Conservation (phyloP, 306 rosid species). For the Elaeagnus macrophylla region DNA sequence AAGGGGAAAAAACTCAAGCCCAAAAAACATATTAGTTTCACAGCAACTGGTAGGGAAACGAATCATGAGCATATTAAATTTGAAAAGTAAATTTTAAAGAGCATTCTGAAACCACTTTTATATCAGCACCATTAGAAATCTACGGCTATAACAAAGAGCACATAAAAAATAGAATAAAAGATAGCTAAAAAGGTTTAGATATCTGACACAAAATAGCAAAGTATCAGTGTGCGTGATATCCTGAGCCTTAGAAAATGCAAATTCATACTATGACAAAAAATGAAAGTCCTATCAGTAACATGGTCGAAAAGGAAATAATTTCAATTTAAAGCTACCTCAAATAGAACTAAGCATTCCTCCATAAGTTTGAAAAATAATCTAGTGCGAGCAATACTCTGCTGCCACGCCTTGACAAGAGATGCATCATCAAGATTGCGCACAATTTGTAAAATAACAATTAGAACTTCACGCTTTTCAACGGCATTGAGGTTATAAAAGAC, state of each 20-base stretch:
- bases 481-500: constrained; percentile 88
- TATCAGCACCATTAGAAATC: too few relatives aligned
- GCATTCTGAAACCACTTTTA: too few relatives aligned
- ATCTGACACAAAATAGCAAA: too few relatives aligned
- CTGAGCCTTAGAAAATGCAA: too few relatives aligned
- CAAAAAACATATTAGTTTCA: too few relatives aligned
- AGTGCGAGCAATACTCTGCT: constrained; percentile 89
- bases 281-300: background rate
- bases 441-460: constrained; percentile 76
- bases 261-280: too few relatives aligned
- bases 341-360: constrained; percentile 82
- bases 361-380: constrained; percentile 95
- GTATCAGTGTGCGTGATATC: too few relatives aligned
- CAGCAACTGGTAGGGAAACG: background rate
- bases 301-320: constrained; percentile 10
- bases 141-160: too few relatives aligned
- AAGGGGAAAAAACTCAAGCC: background rate
- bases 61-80: background rate
- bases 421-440: constrained; percentile 91
- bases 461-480: constrained; percentile 89
- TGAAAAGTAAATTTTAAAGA: background rate
- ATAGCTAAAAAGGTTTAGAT: too few relatives aligned
- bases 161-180: too few relatives aligned
- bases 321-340: constrained; percentile 54
- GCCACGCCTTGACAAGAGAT: constrained; percentile 94